Conservation (phyloP, 805 yeast genomes). For the Wickerhamiella parazyma region DNA sequence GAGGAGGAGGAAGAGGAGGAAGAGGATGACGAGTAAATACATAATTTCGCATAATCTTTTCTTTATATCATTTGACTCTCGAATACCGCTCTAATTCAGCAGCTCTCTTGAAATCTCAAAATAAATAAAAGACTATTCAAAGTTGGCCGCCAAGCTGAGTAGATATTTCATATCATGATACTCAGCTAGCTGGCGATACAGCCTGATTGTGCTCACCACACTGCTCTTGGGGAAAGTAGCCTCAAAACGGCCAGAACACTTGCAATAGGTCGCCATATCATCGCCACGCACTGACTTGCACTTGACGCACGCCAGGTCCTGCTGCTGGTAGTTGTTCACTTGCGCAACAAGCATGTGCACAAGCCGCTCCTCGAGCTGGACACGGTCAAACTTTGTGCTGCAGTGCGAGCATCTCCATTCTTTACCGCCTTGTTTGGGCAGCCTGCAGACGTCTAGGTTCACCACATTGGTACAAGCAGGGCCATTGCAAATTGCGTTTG, state of each 20-base stretch:
- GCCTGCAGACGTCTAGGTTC: conserved; percentile 70
- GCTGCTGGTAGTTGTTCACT: conserved; percentile 51
- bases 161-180: conserved; percentile 36
- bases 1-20: conserved; percentile 78
- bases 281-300: conserved; percentile 56
- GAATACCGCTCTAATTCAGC: no score
- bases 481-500: conserved; percentile 48
- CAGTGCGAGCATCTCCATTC: conserved; percentile 42
- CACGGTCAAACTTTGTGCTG: conserved; percentile 45
- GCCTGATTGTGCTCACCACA: conserved; percentile 33
- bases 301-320: conserved; percentile 69
- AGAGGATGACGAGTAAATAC: conserved; percentile 19
- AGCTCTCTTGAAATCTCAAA: no score
- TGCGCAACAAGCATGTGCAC: conserved; percentile 47
- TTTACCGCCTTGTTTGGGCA: conserved; percentile 27
- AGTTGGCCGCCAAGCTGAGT: background rate
- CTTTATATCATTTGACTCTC: no score
- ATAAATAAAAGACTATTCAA: background rate
- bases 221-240: conserved; percentile 38
- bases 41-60: background rate
- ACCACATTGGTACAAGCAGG: conserved; percentile 59
- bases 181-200: conserved; percentile 46
- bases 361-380: conserved; percentile 65
- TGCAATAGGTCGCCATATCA: conserved; percentile 60
- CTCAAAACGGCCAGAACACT: conserved; percentile 62